Percentiles rank a stretch among this genome's conserved stretches.
phyloP scores from a whole-genome alignment of 2,329 filamentous ascomycete genomes.

The Pestalotiopsis sp. region DNA sequence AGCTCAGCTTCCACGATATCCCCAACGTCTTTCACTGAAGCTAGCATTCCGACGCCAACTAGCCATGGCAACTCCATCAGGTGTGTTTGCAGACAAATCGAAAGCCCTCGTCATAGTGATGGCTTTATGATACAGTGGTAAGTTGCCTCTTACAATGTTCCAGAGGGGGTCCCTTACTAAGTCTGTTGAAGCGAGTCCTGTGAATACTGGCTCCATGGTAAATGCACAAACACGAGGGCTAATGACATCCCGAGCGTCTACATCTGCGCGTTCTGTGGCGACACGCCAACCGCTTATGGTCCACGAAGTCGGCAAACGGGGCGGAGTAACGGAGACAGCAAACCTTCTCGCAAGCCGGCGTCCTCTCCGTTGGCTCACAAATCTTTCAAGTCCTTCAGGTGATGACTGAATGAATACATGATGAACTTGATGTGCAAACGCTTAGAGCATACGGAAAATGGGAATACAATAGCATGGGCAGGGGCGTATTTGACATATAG shows the following conservation, averaged over 20 bases:
- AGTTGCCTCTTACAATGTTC: slow-evolving; percentile 20
- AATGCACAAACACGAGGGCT: slow-evolving; percentile 61
- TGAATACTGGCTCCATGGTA: slow-evolving; percentile 67
- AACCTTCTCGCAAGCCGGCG: slow-evolving; percentile 26
- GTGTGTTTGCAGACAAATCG: slow-evolving; percentile 55
- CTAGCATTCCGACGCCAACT: slow-evolving; percentile 48
- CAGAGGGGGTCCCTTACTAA: slow-evolving; percentile 14
- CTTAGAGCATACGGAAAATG: neutral
- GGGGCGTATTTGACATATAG: slow-evolving; percentile 6
- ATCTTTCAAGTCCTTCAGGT: slow-evolving; percentile 48
- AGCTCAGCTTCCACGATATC: slow-evolving; percentile 43
- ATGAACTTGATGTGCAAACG: neutral
- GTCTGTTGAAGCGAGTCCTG: slow-evolving; percentile 57
- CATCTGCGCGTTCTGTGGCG: slow-evolving; percentile 65
- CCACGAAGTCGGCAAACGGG: slow-evolving; percentile 49
- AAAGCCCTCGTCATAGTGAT: slow-evolving; percentile 41
- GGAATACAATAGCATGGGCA: slow-evolving; percentile 8
- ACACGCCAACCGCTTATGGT: slow-evolving; percentile 54
- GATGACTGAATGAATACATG: slow-evolving; percentile 18
- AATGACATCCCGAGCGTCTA: slow-evolving; percentile 62
- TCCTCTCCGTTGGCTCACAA: slow-evolving; percentile 48
- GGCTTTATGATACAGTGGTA: slow-evolving; percentile 68
- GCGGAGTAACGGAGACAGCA: slow-evolving; percentile 26
- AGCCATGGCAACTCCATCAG: slow-evolving; percentile 49
- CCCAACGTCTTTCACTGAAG: slow-evolving; percentile 53